Evolutionary conservation across 768 basidiomycete species (phyloP), one percentile per base, ranked within the genome.

Genomic region (Tephrocybe rancida): DNA sequence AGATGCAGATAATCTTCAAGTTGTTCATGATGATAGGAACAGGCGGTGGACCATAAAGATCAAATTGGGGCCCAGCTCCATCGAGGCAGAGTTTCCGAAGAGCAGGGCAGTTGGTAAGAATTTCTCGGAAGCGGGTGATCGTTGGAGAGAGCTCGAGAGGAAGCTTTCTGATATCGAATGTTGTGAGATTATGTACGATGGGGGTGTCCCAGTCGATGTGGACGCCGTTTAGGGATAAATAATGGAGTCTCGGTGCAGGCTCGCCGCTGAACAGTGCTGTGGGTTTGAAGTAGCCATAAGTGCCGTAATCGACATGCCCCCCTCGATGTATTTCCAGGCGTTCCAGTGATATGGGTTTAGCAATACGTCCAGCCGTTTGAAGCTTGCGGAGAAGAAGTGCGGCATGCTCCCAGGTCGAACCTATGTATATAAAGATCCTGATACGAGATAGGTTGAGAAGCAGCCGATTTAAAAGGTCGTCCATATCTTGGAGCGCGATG

Each of bases 241-340:
- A 75, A 25, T 69, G 67, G 9, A 90, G 69, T n/a, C 64, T 64
- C 7, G 73, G 75, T 1, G 82, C 71, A 9, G 57, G 55, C 1
- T 70, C 76, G 16, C 82, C 80, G 49, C 79, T 85, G 54, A 90
- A 79, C 26, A 85, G 69, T 2, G 77, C 60, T 22, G 70, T 63
- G 27, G 73, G 67, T 18, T 64, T 52, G 44, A 57, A 67, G 64
- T 48, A 74, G 64, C 56, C 65, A 67, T 35, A 60, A 18, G 70
- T 68, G 38, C 73, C 64, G 59, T 73, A 79, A 10, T 68, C 76
- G 8, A 52, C 76, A 79, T 34, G 79, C 4, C 82, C 83, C 13
- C 72, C 69, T 27, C 86, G 82, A 66, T 87, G 86, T 24, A 91
- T 66, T 67, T 89, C 87, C 57, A 90, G 69, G 25, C 81, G 81